These are phyloP conservation scores for Priceomyces fermenticarens DNA, from an alignment of 805 yeast genomes.

Conservation along the genomic window DNA sequence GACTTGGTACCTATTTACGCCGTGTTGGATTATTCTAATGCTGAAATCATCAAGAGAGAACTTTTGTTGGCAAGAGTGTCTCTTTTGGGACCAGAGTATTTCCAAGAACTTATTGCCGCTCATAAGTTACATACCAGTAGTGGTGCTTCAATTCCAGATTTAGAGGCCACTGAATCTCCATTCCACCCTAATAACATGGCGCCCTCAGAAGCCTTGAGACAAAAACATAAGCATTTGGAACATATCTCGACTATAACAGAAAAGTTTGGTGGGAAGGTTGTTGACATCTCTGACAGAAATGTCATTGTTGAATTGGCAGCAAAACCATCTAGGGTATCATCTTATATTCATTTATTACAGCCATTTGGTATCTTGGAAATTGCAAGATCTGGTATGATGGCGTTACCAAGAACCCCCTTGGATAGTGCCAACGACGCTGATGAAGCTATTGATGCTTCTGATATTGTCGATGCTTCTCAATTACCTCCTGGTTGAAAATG, in stretches of 20 bases:
- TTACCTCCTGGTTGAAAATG: constrained; percentile 85
- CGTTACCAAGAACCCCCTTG: constrained; percentile 92
- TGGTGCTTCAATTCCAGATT: constrained; percentile 40
- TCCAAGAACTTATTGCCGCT: constrained; percentile 87
- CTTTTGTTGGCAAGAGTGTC: constrained; percentile 88
- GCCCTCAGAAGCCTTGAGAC: constrained; percentile 89
- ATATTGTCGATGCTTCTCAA: constrained; percentile 81
- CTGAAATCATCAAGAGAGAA: constrained; percentile 90
- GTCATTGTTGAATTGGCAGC: constrained; percentile 94
- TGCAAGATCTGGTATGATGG: constrained; percentile 98
- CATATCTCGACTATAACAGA: constrained; percentile 76
- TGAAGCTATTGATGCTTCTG: constrained; percentile 53
- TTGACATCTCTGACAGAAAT: constrained; percentile 89
- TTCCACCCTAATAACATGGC: constrained; percentile 89
- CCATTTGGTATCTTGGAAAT: constrained; percentile 97
- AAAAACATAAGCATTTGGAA: constrained; percentile 84
- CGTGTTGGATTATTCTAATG: constrained; percentile 87
- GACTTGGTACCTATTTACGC: constrained; percentile 98
- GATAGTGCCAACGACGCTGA: constrained; percentile 48
- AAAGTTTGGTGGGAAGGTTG: constrained; percentile 90
- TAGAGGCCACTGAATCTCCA: constrained; percentile 42
- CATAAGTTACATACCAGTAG: constrained; percentile 54
- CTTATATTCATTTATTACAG: constrained; percentile 83
- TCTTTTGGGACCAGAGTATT: constrained; percentile 95
- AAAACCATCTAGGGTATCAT: constrained; percentile 84